Base-by-base conservation (phyloP, 1,139 yeast genomes). In the Taphrina pruni region DNA sequence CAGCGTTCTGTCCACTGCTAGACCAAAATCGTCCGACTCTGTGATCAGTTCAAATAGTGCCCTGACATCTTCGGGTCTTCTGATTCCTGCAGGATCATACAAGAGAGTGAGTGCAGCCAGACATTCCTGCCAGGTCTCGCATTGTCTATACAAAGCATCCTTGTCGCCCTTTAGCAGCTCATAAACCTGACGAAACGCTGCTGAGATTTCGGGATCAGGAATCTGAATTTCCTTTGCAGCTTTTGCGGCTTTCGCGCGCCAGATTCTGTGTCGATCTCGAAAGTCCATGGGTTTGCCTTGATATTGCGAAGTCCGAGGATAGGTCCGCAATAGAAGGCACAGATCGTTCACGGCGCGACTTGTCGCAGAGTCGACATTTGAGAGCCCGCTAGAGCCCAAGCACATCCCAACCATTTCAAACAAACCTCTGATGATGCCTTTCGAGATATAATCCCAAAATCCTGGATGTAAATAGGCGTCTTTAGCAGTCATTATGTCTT, bases 61-160 rank as follows among this genome's bases (percentile, higher is more conserved):
- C 21, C 61, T n/a, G 17, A 65, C 50, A 72, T 85, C 85, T 70
- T 83, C 85, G 7, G 74, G 71, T 1, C 84, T 72, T 54, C 83
- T 74, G 52, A 81, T 79, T 6, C 77, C 72, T 0, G 86, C 79
- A 51, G 88, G 88, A 54, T 89, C 85, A 75, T 87, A 88, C 74
- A 82, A 89, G 60, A 87, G 79, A 36, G 87, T 80, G 39, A 88
- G 83, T 0, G 90, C 88, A 55, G 86, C 81, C 55, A 86, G 82
- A 32, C 87, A 81, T 75, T 89, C 95, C 75, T 87, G 89, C 97
- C 97, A 90, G 0, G 85, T 79, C 8, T 81, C 80, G 52, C 88
- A 81, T 70, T 78, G 79, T n/a, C 79, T 78, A 2, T 85, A 76
- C 21, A 88, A 86, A 0, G 87, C 80, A 52, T 82, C 83, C 20